These are phyloP conservation scores for Tylopilus orsonianus DNA, from an alignment of 1,284 basidiomycete species.

Conservation along the genomic window DNA sequence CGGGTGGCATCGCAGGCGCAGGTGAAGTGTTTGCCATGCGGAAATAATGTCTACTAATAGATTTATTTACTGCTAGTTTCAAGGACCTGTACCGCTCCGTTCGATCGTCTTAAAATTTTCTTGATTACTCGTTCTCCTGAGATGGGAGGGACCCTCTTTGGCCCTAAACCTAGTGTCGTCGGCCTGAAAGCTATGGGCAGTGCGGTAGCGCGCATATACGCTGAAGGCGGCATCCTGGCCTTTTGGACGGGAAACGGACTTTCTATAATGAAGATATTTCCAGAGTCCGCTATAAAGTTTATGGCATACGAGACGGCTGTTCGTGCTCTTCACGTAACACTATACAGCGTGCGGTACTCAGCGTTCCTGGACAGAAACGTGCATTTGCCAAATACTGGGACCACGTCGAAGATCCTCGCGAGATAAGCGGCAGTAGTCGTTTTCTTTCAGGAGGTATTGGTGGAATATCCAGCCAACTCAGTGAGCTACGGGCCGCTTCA, in stretches of 20 bases:
- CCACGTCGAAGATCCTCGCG: constrained; percentile 82
- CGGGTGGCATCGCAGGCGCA: constrained; percentile 92
- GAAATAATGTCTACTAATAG: constrained; percentile 8
- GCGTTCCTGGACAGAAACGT: constrained; percentile 65
- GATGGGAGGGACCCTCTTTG: constrained; percentile 52
- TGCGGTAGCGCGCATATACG: constrained; percentile 80
- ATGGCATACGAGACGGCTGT: constrained; percentile 92
- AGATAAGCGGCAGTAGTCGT: constrained; percentile 89
- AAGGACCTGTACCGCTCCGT: constrained; percentile 94
- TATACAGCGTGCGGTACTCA: constrained; percentile 16
- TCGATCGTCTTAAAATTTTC: constrained; percentile 96
- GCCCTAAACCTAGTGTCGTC: constrained; percentile 46
- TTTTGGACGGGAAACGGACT: constrained; percentile 94
- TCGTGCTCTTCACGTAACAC: constrained; percentile 35
- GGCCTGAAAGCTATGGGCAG: constrained; percentile 70
- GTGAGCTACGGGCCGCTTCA: constrained; percentile 42
- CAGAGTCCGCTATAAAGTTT: constrained; percentile 98
- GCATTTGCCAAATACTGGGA: constrained; percentile 93
- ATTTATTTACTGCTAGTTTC: constrained; percentile 59
- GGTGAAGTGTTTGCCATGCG: constrained; percentile 48
- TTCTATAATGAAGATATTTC: constrained; percentile 91
- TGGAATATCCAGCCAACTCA: constrained; percentile 91
- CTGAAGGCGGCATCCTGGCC: constrained; percentile 82
- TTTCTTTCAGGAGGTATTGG: constrained; percentile 97
- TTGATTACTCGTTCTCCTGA: constrained; percentile 86